Conservation (phyloP, 1,284 basidiomycete genomes). For the Puccinia coronata region DNA sequence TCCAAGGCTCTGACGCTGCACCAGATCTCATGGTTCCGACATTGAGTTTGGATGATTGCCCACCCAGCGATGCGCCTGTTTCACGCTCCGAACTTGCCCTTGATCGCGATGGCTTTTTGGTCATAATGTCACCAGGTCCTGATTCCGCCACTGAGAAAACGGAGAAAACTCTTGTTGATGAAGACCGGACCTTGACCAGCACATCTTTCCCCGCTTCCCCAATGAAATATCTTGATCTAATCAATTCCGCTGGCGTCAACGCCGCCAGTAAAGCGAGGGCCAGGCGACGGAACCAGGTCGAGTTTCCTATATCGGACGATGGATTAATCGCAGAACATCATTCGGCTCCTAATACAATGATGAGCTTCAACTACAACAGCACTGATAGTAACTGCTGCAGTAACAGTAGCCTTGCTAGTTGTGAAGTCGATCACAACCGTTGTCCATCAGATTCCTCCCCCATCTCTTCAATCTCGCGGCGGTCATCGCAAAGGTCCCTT, state of each 20-base stretch:
- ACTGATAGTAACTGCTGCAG: not conserved
- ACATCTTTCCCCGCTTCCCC: not conserved
- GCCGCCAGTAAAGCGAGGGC: not conserved
- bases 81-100: not conserved
- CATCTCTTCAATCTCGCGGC: not conserved
- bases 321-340: too few relatives aligned
- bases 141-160: not conserved
- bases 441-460: not conserved
- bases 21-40: not conserved
- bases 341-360: not conserved
- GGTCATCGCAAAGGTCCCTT: not conserved
- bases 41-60: not conserved
- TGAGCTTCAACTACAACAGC: not conserved
- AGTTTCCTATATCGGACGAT: not conserved
- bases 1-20: not conserved
- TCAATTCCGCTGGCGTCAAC: constrained; percentile 15
- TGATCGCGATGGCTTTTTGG: constrained; percentile 3
- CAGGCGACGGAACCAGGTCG: not conserved
- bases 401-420: not conserved
- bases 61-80: not conserved
- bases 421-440: not conserved
- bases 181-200: not conserved
- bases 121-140: not conserved
- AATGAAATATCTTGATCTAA: not conserved
- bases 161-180: not conserved